Evolutionary conservation across 1,284 basidiomycete genomes (phyloP).

Genomic region (Leccinum glutinopallens): DNA sequence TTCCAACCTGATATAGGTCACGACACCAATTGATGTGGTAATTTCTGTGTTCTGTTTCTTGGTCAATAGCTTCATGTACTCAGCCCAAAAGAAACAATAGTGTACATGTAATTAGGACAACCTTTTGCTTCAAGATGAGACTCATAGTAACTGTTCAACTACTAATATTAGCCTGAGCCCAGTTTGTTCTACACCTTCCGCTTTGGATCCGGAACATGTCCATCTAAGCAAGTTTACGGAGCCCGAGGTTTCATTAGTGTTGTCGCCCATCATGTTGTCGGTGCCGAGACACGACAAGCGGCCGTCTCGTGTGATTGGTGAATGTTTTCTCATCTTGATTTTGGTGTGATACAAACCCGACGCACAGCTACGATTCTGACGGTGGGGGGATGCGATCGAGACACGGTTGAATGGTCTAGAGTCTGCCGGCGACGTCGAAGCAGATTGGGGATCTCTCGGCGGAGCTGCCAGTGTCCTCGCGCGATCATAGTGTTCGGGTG

Average conservation of each 20-base stretch:
- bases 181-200: no score
- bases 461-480: conserved; percentile 60
- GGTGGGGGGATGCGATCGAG: conserved; percentile 70
- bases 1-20: no score
- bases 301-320: conserved; percentile 44
- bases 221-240: conserved; percentile 55
- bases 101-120: no score
- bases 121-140: no score
- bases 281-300: conserved; percentile 48
- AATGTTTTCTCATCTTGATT: conserved; percentile 8
- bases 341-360: conserved; percentile 32
- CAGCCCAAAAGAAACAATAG: no score
- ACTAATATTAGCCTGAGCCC: no score
- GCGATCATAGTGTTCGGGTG: conserved; percentile 61
- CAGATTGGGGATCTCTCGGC: conserved; percentile 69
- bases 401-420: conserved; percentile 57
- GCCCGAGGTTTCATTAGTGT: conserved; percentile 63
- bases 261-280: conserved; percentile 62
- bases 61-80: no score
- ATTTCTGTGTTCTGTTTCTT: no score
- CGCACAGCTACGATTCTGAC: conserved; percentile 69
- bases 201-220: no score
- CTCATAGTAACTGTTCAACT: no score
- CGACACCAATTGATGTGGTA: no score
- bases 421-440: conserved; percentile 50